Conservation (phyloP, 2,329 filamentous ascomycete genomes). For the Cytospora piceae region DNA sequence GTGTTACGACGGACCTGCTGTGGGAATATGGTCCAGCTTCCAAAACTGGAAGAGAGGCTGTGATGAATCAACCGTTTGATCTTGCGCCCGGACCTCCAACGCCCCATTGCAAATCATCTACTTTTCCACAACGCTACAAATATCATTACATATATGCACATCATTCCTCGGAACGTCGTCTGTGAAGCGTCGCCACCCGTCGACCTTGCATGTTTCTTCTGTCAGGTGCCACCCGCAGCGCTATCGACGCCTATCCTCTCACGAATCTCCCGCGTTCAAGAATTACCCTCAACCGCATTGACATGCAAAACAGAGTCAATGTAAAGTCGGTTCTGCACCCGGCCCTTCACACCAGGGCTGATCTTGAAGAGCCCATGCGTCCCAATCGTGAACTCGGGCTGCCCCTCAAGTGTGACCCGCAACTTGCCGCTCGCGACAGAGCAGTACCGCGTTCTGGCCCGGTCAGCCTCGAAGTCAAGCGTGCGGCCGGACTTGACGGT, state of each 20-base stretch:
- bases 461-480: slow-evolving; percentile 32
- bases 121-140: not conserved
- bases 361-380: slow-evolving; percentile 38
- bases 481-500: slow-evolving; percentile 35
- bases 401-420: slow-evolving; percentile 33
- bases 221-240: not conserved
- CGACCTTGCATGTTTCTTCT: not conserved
- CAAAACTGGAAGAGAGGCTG: no score
- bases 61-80: not conserved
- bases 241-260: not conserved
- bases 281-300: slow-evolving; percentile 7
- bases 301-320: slow-evolving; percentile 36
- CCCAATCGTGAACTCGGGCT: slow-evolving; percentile 36
- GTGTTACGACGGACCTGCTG: no score
- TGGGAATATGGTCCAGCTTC: no score
- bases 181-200: not conserved
- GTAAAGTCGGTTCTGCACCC: slow-evolving; percentile 35
- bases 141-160: not conserved
- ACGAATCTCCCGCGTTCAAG: not conserved
- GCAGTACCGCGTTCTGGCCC: slow-evolving; percentile 35
- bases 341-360: slow-evolving; percentile 31
- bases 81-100: not conserved
- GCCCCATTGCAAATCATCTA: not conserved
- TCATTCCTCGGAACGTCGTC: not conserved
- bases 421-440: slow-evolving; percentile 40